Conservation (phyloP, 768 basidiomycete genomes). For the Psilocybe tampanensis region DNA sequence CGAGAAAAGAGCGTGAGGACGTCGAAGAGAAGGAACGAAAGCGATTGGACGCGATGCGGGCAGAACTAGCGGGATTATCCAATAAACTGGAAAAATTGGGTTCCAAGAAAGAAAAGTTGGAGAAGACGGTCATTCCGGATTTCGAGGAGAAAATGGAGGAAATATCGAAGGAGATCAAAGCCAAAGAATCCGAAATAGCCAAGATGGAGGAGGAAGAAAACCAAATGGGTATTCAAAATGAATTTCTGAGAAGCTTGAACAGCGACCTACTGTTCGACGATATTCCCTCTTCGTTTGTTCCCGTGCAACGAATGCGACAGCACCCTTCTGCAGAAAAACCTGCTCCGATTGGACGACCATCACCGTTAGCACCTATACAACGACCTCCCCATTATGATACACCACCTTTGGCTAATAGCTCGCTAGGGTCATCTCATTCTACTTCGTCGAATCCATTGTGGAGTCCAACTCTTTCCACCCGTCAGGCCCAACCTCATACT, state of each 20-base stretch:
- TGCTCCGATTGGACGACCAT: slow-evolving; percentile 10
- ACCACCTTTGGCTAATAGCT: neutral
- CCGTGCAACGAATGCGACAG: slow-evolving; percentile 9
- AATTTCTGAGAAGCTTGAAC: slow-evolving; percentile 3
- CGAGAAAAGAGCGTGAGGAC: slow-evolving; percentile 44
- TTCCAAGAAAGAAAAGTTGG: slow-evolving; percentile 68
- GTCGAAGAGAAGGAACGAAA: slow-evolving; percentile 52
- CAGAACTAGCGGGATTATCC: slow-evolving; percentile 56
- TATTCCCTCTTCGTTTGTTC: slow-evolving; percentile 11
- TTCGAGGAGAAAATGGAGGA: slow-evolving; percentile 68
- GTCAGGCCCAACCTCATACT: slow-evolving; percentile 3
- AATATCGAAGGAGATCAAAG: slow-evolving; percentile 62
- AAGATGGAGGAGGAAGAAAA: slow-evolving; percentile 25
- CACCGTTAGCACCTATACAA: slow-evolving; percentile 22
- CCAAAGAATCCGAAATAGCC: slow-evolving; percentile 34
- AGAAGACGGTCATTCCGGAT: slow-evolving; percentile 57
- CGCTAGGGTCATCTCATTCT: neutral
- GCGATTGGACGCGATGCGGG: slow-evolving; percentile 54
- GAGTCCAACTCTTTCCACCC: slow-evolving; percentile 6
- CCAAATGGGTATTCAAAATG: slow-evolving; percentile 9
- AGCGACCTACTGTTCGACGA: slow-evolving; percentile 6
- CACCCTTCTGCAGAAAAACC: slow-evolving; percentile 14
- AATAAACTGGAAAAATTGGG: slow-evolving; percentile 70
- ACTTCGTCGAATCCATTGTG: slow-evolving; percentile 8
- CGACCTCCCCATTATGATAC: slow-evolving; percentile 23